A percentile compares a stretch with the other conserved stretches of the same genome.
phyloP scores from a whole-genome alignment of 1,284 basidiomycete species.

The Cutaneotrichosporon cavernicola region DNA sequence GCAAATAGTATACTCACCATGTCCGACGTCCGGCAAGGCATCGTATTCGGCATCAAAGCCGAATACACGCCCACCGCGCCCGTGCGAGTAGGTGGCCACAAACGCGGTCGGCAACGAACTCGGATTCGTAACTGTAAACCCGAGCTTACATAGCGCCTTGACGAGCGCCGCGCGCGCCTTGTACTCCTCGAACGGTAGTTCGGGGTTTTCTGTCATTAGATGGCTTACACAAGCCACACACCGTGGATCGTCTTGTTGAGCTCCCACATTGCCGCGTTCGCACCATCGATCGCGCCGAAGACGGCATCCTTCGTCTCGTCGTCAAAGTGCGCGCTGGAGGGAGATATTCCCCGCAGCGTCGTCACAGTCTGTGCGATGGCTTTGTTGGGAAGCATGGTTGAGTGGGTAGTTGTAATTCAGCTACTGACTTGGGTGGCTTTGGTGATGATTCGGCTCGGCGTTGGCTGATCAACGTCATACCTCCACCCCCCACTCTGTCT shows the following conservation, averaged over 20 bases:
- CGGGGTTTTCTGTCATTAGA: slow-evolving; percentile 32
- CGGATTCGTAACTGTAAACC: slow-evolving; percentile 33
- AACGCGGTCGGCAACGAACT: slow-evolving; percentile 32
- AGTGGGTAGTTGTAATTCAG: not conserved
- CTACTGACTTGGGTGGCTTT: not conserved
- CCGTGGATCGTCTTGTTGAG: slow-evolving; percentile 68
- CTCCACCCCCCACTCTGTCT: too few species aligned
- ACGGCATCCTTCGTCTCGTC: slow-evolving; percentile 35
- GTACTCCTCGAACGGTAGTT: slow-evolving; percentile 37
- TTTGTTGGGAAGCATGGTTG: slow-evolving; percentile 18
- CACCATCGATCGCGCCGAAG: slow-evolving; percentile 57
- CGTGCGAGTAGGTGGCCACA: slow-evolving; percentile 36
- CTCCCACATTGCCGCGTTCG: slow-evolving; percentile 60
- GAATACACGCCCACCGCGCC: slow-evolving; percentile 34
- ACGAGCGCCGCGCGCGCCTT: slow-evolving; percentile 31
- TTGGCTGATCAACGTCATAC: too few species aligned
- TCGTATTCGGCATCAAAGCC: slow-evolving; percentile 42
- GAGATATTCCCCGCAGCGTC: slow-evolving; percentile 22
- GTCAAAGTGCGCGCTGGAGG: slow-evolving; percentile 23
- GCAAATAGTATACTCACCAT: slow-evolving; percentile 24
- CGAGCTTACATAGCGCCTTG: slow-evolving; percentile 27
- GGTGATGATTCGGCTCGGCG: not conserved
- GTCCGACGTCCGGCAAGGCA: slow-evolving; percentile 31
- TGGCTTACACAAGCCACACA: slow-evolving; percentile 3
- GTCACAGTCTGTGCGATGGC: slow-evolving; percentile 31